These are phyloP conservation scores for Anthostomella pinea DNA, from an alignment of 2,329 filamentous ascomycete species.

Conservation along the genomic window DNA sequence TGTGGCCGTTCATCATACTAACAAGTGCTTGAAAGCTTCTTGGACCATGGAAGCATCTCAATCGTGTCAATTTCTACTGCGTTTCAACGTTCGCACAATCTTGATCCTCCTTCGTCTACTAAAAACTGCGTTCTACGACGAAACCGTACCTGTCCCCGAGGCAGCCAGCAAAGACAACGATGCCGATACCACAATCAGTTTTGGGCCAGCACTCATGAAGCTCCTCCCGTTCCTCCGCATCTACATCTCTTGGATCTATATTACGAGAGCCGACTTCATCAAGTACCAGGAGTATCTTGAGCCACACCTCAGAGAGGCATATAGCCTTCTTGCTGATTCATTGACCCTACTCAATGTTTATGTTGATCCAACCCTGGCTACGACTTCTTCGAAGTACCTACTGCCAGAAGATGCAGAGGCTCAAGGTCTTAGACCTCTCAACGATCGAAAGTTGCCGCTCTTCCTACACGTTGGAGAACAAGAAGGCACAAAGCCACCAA, in stretches of 20 bases:
- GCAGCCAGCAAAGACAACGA: constrained; percentile 22
- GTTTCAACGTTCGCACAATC: constrained; percentile 77
- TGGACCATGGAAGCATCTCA: constrained; percentile 43
- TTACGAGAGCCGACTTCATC: constrained; percentile 44
- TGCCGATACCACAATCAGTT: constrained; percentile 26
- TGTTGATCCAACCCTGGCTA: constrained; percentile 35
- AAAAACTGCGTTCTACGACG: constrained; percentile 63
- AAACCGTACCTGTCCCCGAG: constrained; percentile 20
- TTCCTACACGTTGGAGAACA: constrained; percentile 26
- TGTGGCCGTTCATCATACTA: constrained; percentile 10
- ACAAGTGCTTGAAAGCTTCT: constrained; percentile 37
- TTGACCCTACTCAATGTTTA: constrained; percentile 49
- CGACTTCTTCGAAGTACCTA: constrained; percentile 44
- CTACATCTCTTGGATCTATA: constrained; percentile 53
- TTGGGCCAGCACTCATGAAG: constrained; percentile 38
- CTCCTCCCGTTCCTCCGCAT: constrained; percentile 52
- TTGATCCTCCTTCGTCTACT: constrained; percentile 68
- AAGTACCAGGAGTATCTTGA: constrained; percentile 45
- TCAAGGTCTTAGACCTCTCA: constrained; percentile 28
- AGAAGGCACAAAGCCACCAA: constrained; percentile 19
- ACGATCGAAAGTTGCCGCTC: constrained; percentile 25
- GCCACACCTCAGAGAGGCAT: constrained; percentile 44
- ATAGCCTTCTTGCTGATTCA: constrained; percentile 43
- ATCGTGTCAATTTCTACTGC: constrained; percentile 64
- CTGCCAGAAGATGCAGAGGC: constrained; percentile 46